Evolutionary conservation across 116 monocot genomes (phyloP), one percentile per base, ranked within the genome.

Genomic region (Thalassia testudinum): DNA sequence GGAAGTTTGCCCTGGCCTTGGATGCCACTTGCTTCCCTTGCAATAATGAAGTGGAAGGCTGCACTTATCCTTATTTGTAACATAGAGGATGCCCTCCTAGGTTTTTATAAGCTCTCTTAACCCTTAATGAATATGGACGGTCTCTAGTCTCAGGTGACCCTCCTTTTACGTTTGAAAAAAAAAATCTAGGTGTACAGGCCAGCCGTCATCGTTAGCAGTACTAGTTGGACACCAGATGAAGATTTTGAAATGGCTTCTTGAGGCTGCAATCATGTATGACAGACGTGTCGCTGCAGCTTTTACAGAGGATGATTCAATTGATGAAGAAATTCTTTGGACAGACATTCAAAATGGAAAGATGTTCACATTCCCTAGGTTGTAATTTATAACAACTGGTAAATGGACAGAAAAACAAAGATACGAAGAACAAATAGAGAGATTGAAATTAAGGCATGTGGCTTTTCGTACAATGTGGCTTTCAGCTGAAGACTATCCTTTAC

Each of bases 161-260:
- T n/a, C n/a, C n/a, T n/a, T n/a, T n/a, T n/a, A n/a, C n/a, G n/a
- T n/a, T n/a, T n/a, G n/a, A n/a, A n/a, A n/a, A n/a, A n/a, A n/a
- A n/a, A n/a, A n/a, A n/a, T n/a, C n/a, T n/a, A n/a, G n/a, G n/a
- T n/a, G n/a, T n/a, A 74, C 62, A 75, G 86, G 53, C 92, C 92
- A 57, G 82, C 92, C 26, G 78, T 92, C 75, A 69, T 92, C 54
- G 80, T 92, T 27, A 92, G 92, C 68, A 86, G 92, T 70, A 92
- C 92, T 59, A 92, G 92, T 53, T 92, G 92, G 93, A 87, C 87
- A 44, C 76, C 83, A 47, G 93, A 93, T 81, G 93, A 93, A 76
- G 84, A 93, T 81, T 93, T 93, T 58, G 53, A 76, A 26, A 74
- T 93, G n/a, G 58, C 93, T 93, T 81, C 64, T 93, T 26, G 78